Evolutionary conservation across 345 rosid genomes (phyloP), one percentile per base, ranked within the genome.

Genomic region (Orychophragmus violaceus): DNA sequence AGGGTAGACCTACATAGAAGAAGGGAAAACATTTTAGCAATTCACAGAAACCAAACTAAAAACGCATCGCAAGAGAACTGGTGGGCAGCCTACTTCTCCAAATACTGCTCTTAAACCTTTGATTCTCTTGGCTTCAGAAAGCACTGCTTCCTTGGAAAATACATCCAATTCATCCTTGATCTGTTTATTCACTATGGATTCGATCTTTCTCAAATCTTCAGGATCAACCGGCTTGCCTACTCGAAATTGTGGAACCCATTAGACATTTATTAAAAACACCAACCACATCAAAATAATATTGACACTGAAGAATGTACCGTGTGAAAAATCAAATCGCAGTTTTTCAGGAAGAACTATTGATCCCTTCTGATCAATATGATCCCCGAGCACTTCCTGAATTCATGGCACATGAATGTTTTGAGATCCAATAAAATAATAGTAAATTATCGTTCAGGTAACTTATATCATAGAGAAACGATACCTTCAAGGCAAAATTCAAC

Each of bases 331-430:
- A 70, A 82, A 95, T 81, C 99, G 83, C 74, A 95, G 62, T 68
- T 95, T 95, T 78, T 91, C 99, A 56, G 95, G 96, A 59, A 95
- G 95, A 77, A 95, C 97, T 37, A 91, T 86, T 36, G 99, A 95
- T 66, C 97, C 99, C 78, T 95, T 91, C 82, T 91, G 97, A 74
- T 95, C 97, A 74, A 95, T 84, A 75, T 95, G 99, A 82, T 83
- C 75, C 8, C 97, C 99, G 37, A 95, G 91, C 25, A 90, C 95
- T 78, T 95, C 90, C 99, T 94, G 83, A 59, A 69, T 46, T 70
- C 50, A 70, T 57, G 60, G 36, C 22, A 52, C 13, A 33, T 32
- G 10, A 59, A 52, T 53, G 21, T 9, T 24, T 28, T 42, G 36
- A 72, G 71, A 33, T 13, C 49, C 28, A 64, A 3, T 10, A 5